Evolutionary conservation across 2,329 filamentous ascomycete genomes (phyloP).

Genomic region (Phyllosticta citriasiana): DNA sequence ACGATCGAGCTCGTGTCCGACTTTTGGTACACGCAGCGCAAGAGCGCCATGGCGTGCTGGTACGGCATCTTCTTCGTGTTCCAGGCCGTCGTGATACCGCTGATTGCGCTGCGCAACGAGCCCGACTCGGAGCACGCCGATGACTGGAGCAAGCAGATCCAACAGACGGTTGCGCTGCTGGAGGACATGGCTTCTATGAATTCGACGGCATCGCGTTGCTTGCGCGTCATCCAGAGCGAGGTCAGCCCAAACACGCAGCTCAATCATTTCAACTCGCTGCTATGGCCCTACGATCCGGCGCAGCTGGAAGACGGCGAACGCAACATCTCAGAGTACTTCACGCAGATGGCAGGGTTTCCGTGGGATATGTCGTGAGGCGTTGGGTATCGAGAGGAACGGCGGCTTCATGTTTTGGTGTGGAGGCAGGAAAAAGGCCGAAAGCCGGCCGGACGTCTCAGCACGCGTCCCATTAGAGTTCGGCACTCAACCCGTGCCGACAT

Average conservation of each 20-base stretch:
- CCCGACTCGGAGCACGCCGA: slow-evolving; percentile 26
- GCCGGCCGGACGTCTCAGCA: too few species aligned
- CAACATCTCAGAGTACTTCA: slow-evolving; percentile 1
- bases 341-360: slow-evolving; percentile 2
- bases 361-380: background rate
- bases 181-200: slow-evolving; percentile 30
- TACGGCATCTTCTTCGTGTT: slow-evolving; percentile 32
- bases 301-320: background rate
- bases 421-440: too few species aligned
- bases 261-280: slow-evolving; percentile 14
- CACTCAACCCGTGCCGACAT: background rate
- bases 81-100: slow-evolving; percentile 40
- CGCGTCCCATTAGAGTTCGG: background rate
- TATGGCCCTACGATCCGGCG: slow-evolving; percentile 13
- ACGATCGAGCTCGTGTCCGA: background rate
- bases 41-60: slow-evolving; percentile 5
- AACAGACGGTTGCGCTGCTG: slow-evolving; percentile 28
- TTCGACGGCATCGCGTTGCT: slow-evolving; percentile 32
- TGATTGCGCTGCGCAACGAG: slow-evolving; percentile 37
- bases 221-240: slow-evolving; percentile 27
- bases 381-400: background rate
- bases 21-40: background rate
- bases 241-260: slow-evolving; percentile 14
- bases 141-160: slow-evolving; percentile 35
- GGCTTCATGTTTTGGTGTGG: background rate